Evolutionary conservation across 208 protist species (phyloP).

Genomic region (Leishmania amazonensis): DNA sequence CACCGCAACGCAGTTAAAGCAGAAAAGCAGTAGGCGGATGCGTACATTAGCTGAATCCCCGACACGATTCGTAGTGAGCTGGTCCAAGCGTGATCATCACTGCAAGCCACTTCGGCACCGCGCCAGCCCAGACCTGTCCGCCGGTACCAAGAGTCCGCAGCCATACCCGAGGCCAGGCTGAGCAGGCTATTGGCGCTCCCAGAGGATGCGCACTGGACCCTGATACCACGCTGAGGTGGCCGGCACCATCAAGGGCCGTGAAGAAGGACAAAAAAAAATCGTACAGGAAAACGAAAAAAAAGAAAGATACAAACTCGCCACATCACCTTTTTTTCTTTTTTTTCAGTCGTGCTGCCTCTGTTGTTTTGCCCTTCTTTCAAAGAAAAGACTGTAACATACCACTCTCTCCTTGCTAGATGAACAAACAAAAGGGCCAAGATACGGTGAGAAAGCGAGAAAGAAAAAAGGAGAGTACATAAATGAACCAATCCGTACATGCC

Average conservation of each 20-base stretch:
- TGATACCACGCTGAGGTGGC: neutral
- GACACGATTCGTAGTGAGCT: neutral
- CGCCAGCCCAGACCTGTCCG: constrained; percentile 1
- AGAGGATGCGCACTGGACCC: neutral
- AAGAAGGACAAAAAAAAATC: constrained; percentile 29
- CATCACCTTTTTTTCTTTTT: neutral
- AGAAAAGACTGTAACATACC: neutral
- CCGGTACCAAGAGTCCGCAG: neutral
- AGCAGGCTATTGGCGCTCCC: neutral
- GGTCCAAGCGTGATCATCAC: neutral
- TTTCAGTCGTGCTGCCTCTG: neutral
- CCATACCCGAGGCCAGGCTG: neutral
- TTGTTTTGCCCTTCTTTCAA: neutral
- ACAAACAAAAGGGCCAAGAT: constrained; percentile 4
- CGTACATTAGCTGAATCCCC: neutral
- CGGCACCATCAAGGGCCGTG: neutral
- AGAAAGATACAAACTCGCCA: neutral
- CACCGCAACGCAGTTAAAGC: neutral
- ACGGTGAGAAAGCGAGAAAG: neutral
- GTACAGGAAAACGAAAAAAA: constrained; percentile 26
- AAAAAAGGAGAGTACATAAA: constrained; percentile 6
- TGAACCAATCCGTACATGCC: constrained; percentile 3
- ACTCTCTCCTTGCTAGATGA: neutral
- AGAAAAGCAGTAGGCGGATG: neutral
- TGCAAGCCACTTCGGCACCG: neutral